A percentile compares a stretch with the other conserved stretches of the same genome.
Evolutionary conservation across 345 rosid species (phyloP).

Genomic region (Capsella bursapastoris): DNA sequence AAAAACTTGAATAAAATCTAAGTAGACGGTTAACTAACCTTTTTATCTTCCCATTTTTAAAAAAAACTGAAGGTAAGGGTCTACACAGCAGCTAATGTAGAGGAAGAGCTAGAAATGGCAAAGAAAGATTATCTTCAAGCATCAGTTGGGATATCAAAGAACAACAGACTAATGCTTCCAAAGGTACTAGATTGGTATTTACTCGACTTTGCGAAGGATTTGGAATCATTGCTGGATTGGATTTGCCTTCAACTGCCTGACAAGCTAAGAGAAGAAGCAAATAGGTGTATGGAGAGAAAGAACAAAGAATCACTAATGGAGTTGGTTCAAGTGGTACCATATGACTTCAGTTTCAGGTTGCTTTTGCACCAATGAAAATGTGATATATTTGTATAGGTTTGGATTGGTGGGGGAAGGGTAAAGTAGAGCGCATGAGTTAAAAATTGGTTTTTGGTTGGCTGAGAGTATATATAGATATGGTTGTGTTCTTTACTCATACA

Average conservation of each 20-base stretch:
- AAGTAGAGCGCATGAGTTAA: constrained; percentile 26
- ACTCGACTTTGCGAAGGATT: constrained; percentile 86
- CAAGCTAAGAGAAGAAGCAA: constrained; percentile 64
- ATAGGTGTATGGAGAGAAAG: constrained; percentile 59
- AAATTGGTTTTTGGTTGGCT: constrained; percentile 37
- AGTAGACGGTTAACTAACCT: neutral
- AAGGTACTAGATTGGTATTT: constrained; percentile 88
- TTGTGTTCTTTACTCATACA: constrained; percentile 28
- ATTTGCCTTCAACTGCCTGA: constrained; percentile 77
- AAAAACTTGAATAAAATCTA: neutral
- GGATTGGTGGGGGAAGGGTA: constrained; percentile 24
- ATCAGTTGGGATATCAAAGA: constrained; percentile 70
- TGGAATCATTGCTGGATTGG: constrained; percentile 88
- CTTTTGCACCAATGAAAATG: constrained; percentile 54
- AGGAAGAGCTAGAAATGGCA: constrained; percentile 77
- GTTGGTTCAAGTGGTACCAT: constrained; percentile 74
- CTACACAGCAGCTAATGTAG: constrained; percentile 75
- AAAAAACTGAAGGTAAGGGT: constrained; percentile 66
- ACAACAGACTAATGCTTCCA: constrained; percentile 72
- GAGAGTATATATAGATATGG: constrained; percentile 33
- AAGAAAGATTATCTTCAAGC: constrained; percentile 88
- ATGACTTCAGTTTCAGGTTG: constrained; percentile 82
- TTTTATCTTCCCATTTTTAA: neutral
- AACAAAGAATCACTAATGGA: constrained; percentile 53
- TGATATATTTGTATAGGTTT: constrained; percentile 38